Evolutionary conservation across 352 stramenopile species (phyloP), one percentile per base, ranked within the genome.

Genomic region (Plasmopara muralis): DNA sequence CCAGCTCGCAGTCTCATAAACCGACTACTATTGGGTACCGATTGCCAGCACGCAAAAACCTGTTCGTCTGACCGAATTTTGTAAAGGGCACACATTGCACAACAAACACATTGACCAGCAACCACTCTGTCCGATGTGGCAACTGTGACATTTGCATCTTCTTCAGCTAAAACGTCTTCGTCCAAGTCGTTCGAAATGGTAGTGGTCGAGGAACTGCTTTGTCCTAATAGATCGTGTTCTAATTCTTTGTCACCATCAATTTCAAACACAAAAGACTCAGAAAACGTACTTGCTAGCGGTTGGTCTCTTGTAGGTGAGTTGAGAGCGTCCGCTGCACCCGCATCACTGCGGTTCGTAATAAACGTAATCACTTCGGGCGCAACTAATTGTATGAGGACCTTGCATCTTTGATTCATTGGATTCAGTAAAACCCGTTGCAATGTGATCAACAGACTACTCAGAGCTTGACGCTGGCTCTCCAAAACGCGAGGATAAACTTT

Each of bases 401-500:
- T 28, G 46, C 70, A 79, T 18, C 60, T 64, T 40, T 76, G 70
- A 41, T 79, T 79, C 0, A 68, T 40, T 8, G 60, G 62, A 47
- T 74, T 72, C 0, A 74, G 42, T 43, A 79, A 48, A 15, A 79
- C 64, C 4, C 55, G 48, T 49, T 76, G 66, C 50, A 79, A 50
- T 10, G 66, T 76, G 7, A 56, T 34, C 15, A 79, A 64, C 34
- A 79, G 69, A 52, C 50, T 58, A 16, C 47, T 50, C 31, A 79
- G 55, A 28, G 69, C 62, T 50, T 66, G 51, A 0, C 62, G 53
- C 2, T 64, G 69, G 18, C 54, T 64, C 31, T 74, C 61, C 28
- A 68, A 48, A 0, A 63, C 50, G 25, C 62, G 55, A 6, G 61
- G 57, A n/a, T 56, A 68, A 14, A 43, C 25, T 3, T 54, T 39